Percentiles rank a stretch among this genome's conserved stretches.
Evolutionary conservation across 176 grass and related monocot genomes (phyloP).

Genomic region (Carex cristatella): DNA sequence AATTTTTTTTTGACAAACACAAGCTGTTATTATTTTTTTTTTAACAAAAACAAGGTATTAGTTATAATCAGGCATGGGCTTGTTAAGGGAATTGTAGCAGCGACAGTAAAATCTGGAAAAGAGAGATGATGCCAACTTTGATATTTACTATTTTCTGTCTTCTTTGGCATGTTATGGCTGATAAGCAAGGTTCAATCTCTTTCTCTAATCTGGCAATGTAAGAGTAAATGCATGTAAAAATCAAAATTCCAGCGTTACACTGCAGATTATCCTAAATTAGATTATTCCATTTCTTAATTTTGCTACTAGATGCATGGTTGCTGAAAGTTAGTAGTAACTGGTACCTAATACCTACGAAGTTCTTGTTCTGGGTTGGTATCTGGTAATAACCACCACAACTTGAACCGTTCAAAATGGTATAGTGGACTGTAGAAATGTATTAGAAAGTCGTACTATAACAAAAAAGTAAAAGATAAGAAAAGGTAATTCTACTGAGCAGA

Average conservation of each 20-base stretch:
- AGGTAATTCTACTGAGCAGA: neutral
- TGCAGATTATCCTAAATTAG: neutral
- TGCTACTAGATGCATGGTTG: neutral
- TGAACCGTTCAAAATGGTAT: neutral
- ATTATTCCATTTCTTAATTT: neutral
- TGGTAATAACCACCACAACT: neutral
- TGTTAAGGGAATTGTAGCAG: neutral
- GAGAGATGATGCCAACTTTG: constrained; percentile 12
- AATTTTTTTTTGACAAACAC: too few relatives aligned
- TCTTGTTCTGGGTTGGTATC: neutral
- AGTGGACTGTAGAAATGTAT: neutral
- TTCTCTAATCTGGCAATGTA: neutral
- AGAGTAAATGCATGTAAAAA: neutral
- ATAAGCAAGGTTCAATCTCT: constrained; percentile 18
- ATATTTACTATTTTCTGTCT: constrained; percentile 14
- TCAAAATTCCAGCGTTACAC: neutral
- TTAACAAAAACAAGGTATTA: neutral
- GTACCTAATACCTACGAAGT: neutral
- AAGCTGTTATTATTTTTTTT: neutral
- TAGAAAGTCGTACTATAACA: neutral
- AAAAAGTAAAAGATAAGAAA: neutral
- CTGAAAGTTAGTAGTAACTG: neutral
- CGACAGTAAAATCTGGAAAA: neutral
- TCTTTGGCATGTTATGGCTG: constrained; percentile 9
- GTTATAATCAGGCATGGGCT: constrained; percentile 3